Percentiles rank a stretch among this genome's conserved stretches.
These are phyloP conservation scores for Isatis lusitanica DNA, from an alignment of 441 rosid species.

Conservation along the genomic window DNA sequence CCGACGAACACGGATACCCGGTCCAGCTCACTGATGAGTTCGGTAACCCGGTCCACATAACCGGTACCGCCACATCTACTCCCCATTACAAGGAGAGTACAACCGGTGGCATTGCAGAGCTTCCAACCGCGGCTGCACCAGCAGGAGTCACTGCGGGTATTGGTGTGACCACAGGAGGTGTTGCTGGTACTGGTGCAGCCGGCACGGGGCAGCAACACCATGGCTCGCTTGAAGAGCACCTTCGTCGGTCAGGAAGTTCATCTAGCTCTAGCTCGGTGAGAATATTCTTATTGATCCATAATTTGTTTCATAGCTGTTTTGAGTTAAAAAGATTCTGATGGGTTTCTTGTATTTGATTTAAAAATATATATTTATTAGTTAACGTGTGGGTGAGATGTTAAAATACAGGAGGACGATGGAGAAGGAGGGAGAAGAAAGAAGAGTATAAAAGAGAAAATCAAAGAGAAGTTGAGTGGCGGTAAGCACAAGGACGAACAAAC, in stretches of 20 bases:
- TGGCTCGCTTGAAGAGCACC: constrained; percentile 31
- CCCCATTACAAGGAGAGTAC: not conserved
- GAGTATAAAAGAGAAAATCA: constrained; percentile 59
- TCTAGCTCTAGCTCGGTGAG: constrained; percentile 65
- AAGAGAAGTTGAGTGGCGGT: constrained; percentile 56
- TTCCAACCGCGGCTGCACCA: not conserved
- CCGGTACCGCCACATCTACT: constrained; percentile 48
- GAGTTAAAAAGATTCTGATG: too few species aligned
- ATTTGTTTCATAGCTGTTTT: too few species aligned
- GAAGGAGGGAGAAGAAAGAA: constrained; percentile 81
- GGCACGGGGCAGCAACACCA: constrained; percentile 17
- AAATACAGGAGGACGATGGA: constrained; percentile 67
- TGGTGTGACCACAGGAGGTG: not conserved
- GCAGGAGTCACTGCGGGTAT: not conserved
- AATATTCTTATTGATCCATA: not conserved
- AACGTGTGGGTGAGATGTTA: not conserved
- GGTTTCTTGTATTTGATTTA: not conserved
- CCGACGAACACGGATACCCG: constrained; percentile 63
- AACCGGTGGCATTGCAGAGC: not conserved
- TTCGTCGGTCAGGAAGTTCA: constrained; percentile 51
- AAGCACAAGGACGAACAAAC: constrained; percentile 39
- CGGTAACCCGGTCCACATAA: constrained; percentile 59
- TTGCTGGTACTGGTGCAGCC: not conserved
- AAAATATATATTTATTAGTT: not conserved
- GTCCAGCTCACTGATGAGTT: constrained; percentile 61